Base-by-base conservation (phyloP, 2,329 filamentous ascomycete genomes). In the Venturia nashicola region DNA sequence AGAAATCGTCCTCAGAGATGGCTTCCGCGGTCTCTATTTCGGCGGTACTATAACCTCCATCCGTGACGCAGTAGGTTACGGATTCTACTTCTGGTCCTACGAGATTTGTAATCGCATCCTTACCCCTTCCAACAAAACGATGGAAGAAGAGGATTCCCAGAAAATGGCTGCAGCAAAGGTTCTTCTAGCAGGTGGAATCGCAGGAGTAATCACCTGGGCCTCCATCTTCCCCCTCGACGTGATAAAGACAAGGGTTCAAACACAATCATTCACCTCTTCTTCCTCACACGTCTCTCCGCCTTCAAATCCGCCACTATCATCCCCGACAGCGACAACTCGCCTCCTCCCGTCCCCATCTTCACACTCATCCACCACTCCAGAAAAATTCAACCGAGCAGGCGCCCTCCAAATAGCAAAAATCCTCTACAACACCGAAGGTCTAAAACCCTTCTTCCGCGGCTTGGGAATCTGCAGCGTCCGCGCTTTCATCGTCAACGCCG, bases 61-160 rank as follows among this genome's bases (percentile, higher is more conserved):
- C 48, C 82, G 93, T 61, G 93, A 97, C 75, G 87, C 88, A 65
- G 83, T 97, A 64, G 93, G 93, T n/a, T 97, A 97, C 76, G 93
- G 92, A 0, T 97, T 97, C 74, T 97, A 97, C 72, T 97, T 97
- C 74, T 96, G 89, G 89, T 88, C 88, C 0, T 97, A 97, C 71
- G 89, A 95, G 74, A 77, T 92, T 65, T 84, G 81, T 67, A 90
- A 87, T 67, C 81, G 83, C 43, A 77, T 79, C 63, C 79, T 86
- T 74, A 1, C n/a, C 6, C 44, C 46, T 2, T 11, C 43, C 16
- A 77, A 77, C 20, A 76, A 76, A 6, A 69, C 72, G 18, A 67
- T 76, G 18, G 67, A 76, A 59, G 78, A 75, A 14, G 74, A 81
- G 23, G 71, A 79, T 20, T 74, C 77, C 62, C 82, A 86, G 18